phyloP scores from a whole-genome alignment of 2,329 filamentous ascomycete genomes.

The Claviceps fusiformis region DNA sequence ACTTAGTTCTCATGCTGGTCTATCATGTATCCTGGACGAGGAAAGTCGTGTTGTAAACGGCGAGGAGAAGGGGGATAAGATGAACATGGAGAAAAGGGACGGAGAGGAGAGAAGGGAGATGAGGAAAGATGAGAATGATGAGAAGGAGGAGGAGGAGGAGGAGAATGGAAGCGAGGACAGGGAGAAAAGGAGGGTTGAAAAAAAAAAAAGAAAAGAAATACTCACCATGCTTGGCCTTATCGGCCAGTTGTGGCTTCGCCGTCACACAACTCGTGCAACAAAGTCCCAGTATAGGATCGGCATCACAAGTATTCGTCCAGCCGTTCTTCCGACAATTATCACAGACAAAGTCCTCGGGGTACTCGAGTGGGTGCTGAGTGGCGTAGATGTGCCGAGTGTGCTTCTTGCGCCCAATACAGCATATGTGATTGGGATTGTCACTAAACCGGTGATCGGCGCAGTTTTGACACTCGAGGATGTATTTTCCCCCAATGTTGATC shows the following conservation, averaged over 20 bases:
- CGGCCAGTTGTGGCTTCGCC: constrained; percentile 2
- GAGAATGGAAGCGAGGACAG: too few relatives aligned
- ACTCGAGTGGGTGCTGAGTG: constrained; percentile 5
- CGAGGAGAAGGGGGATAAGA: not conserved
- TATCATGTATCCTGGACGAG: too few relatives aligned
- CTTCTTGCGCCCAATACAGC: constrained; percentile 2
- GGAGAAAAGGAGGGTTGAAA: too few relatives aligned
- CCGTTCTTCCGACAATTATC: constrained; percentile 6
- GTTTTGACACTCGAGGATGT: constrained; percentile 13
- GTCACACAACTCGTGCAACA: constrained; percentile 10
- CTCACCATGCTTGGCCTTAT: constrained; percentile 2
- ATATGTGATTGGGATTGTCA: constrained; percentile 2
- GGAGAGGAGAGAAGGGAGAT: not conserved
- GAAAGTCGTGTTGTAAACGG: too few relatives aligned
- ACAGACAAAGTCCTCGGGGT: constrained; percentile 5
- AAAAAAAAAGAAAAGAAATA: not conserved
- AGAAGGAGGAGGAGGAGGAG: not conserved
- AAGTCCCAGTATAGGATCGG: constrained; percentile 10
- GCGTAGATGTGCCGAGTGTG: constrained; percentile 9
- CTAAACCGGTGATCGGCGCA: constrained; percentile 12
- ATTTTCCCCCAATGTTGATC: not conserved
- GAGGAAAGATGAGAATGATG: not conserved
- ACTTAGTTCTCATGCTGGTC: too few relatives aligned
- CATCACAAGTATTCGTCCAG: constrained; percentile 9
- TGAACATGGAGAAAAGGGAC: not conserved